Conservation (phyloP, 306 rosid genomes). For the Trifolium subterraneum region DNA sequence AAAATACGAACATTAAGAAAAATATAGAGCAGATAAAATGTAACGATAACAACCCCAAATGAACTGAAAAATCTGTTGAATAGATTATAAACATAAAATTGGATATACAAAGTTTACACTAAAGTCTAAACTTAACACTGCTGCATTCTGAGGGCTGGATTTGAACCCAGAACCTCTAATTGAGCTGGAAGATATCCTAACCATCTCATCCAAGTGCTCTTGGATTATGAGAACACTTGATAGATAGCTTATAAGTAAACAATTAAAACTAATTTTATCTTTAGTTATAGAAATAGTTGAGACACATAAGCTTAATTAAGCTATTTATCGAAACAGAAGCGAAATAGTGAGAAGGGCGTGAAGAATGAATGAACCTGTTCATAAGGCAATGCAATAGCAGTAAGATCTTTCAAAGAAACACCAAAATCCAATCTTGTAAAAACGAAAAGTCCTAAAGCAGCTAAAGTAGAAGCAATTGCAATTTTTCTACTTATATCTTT, state of each 20-base stretch:
- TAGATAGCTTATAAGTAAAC: too few relatives aligned
- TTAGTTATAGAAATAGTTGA: neutral
- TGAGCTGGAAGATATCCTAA: too few relatives aligned
- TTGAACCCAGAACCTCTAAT: too few relatives aligned
- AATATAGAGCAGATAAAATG: neutral
- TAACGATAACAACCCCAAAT: neutral
- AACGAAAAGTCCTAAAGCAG: slow-evolving; percentile 76
- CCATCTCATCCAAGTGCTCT: too few relatives aligned
- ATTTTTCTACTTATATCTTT: slow-evolving; percentile 64
- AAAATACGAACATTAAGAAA: slow-evolving; percentile 21
- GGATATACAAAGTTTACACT: neutral
- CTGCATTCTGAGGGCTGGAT: too few relatives aligned
- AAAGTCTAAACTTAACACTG: too few relatives aligned
- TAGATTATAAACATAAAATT: neutral
- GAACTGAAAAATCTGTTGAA: neutral
- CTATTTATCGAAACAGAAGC: neutral
- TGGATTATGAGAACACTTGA: too few relatives aligned
- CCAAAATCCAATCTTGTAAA: slow-evolving; percentile 82
- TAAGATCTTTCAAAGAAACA: slow-evolving; percentile 87
- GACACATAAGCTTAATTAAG: neutral
- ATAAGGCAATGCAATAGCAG: slow-evolving; percentile 85
- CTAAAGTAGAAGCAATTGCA: slow-evolving; percentile 71
- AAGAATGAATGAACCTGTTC: slow-evolving; percentile 63
- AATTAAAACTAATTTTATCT: neutral
- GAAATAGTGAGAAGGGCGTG: neutral